A percentile compares a stretch with the other conserved stretches of the same genome.
Evolutionary conservation across 2,329 filamentous ascomycete genomes (phyloP).

Genomic region (Trichoderma citrinoviride): DNA sequence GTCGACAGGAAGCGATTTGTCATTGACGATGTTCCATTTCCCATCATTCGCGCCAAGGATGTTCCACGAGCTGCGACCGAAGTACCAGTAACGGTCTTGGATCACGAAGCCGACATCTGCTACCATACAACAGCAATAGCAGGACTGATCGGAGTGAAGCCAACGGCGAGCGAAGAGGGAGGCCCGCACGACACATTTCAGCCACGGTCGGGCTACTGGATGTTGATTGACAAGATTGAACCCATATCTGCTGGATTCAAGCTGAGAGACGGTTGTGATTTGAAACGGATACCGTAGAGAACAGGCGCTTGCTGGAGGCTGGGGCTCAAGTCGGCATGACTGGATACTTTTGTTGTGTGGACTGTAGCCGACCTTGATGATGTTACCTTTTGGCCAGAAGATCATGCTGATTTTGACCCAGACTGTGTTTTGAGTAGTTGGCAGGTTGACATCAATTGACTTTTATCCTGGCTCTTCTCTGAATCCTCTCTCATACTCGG

Average conservation of each 20-base stretch:
- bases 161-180: neutral
- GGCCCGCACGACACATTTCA: neutral
- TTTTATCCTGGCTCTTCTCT: too few relatives aligned
- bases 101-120: neutral
- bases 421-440: too few relatives aligned
- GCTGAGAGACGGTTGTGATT: neutral
- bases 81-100: neutral
- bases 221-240: neutral
- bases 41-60: neutral
- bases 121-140: neutral
- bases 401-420: too few relatives aligned
- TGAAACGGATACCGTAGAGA: too few relatives aligned
- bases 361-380: too few relatives aligned
- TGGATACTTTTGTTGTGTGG: too few relatives aligned
- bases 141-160: neutral
- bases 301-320: too few relatives aligned
- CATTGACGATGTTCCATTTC: conserved; percentile 1
- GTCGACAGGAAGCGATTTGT: neutral
- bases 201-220: conserved; percentile 1
- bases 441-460: too few relatives aligned
- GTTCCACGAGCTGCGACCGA: neutral
- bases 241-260: neutral
- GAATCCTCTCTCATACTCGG: too few relatives aligned
- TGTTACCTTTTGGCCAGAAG: too few relatives aligned
- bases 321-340: too few relatives aligned